Evolutionary conservation across 768 basidiomycete genomes (phyloP), one percentile per base, ranked within the genome.

Genomic region (Lactarius akahatsu): DNA sequence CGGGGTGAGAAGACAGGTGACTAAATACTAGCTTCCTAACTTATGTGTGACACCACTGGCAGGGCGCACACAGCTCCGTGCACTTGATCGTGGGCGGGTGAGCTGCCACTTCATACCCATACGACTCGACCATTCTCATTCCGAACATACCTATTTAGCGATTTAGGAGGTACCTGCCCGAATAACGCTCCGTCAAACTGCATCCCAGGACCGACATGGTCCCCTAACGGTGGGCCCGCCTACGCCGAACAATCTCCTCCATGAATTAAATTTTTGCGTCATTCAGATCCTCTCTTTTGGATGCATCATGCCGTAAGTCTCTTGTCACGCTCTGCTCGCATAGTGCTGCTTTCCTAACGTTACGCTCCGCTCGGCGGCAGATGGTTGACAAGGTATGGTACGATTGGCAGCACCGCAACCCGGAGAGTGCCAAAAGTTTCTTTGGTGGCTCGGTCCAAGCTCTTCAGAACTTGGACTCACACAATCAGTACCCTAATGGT

Each of bases 301-400:
- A 47, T 78, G 58, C 76, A 78, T 70, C 78, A 78, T 61, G 74
- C 74, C 2, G 78, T 78, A 62, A 60, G 74, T 26, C n/a, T 18
- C 13, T 10, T 55, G 10, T 11, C 13, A 30, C 38, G n/a, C 5
- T 26, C 26, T 15, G 10, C 15, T n/a, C 30, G 32, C 16, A 6
- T 16, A 5, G 13, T 50, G 23, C 20, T 34, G 20, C 3, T 9
- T 26, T 15, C 50, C 4, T 52, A 5, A 52, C 6, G 13, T 30
- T 23, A 18, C 32, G 26, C 20, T 18, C 1, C n/a, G 20, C 40
- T 36, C 18, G 61, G 6, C 11, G 28, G 43, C 64, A 75, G 74
- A 78, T 77, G 77, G 69, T 79, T 59, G 78, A 78, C 67, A 77
- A 77, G 62, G 63, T 78, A 20, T 79, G 78, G 78, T 77, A 57